Percentiles rank a stretch among this genome's conserved stretches.
phyloP scores from a whole-genome alignment of 2,329 filamentous ascomycete species.

The Talaromyces sp. region DNA sequence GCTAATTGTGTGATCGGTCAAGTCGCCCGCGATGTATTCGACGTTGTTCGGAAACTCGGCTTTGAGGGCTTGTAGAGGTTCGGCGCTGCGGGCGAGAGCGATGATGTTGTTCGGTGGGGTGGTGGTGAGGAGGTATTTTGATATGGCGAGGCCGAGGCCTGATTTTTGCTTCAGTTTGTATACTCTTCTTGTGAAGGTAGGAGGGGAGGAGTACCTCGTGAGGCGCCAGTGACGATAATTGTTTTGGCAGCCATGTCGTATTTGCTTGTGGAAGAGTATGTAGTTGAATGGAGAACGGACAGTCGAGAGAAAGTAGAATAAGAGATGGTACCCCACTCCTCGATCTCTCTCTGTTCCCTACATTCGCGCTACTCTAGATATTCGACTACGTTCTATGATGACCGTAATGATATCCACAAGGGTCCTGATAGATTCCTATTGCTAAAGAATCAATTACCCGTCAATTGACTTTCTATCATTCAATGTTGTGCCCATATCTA shows the following conservation, averaged over 20 bases:
- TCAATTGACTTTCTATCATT: neutral
- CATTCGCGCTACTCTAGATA: neutral
- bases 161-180: neutral
- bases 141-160: constrained; percentile 59
- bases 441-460: too few species aligned
- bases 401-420: neutral
- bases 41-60: constrained; percentile 51
- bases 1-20: constrained; percentile 51
- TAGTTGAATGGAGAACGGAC: neutral
- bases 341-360: neutral
- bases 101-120: constrained; percentile 52
- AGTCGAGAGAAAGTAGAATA: neutral
- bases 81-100: constrained; percentile 52
- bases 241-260: constrained; percentile 53
- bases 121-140: constrained; percentile 53
- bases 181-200: too few species aligned
- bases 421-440: neutral
- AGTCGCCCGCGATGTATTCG: constrained; percentile 54
- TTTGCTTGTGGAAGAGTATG: neutral
- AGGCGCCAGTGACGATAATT: constrained; percentile 65
- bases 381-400: neutral
- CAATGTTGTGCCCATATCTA: neutral
- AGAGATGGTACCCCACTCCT: neutral
- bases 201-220: constrained; percentile 44
- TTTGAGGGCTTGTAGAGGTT: constrained; percentile 51